phyloP scores from a whole-genome alignment of 2,329 filamentous ascomycete species.

The Colletotrichum phormii region DNA sequence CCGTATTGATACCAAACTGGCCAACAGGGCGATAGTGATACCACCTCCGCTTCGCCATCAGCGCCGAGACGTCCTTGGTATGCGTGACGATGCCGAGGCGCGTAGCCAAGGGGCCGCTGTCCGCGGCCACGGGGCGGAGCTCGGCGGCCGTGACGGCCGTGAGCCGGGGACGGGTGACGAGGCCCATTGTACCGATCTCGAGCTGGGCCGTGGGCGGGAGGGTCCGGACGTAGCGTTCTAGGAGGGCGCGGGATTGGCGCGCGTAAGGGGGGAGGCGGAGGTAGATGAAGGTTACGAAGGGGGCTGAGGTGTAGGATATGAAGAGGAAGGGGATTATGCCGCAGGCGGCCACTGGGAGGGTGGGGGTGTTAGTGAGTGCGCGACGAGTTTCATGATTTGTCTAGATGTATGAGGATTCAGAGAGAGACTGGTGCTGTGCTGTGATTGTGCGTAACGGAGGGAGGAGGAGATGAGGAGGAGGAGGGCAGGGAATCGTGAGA shows the following conservation, averaged over 20 bases:
- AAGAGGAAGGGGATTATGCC: slow-evolving; percentile 74
- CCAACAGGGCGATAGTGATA: slow-evolving; percentile 53
- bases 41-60: slow-evolving; percentile 51
- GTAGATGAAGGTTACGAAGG: slow-evolving; percentile 80
- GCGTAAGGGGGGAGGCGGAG: slow-evolving; percentile 75
- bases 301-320: slow-evolving; percentile 72
- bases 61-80: slow-evolving; percentile 48
- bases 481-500: not conserved
- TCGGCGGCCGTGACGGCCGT: slow-evolving; percentile 55
- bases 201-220: slow-evolving; percentile 59
- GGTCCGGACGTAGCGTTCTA: slow-evolving; percentile 63
- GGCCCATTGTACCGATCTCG: slow-evolving; percentile 66
- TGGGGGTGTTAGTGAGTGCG: slow-evolving; percentile 8
- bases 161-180: slow-evolving; percentile 65
- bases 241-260: slow-evolving; percentile 66
- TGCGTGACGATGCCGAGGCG: slow-evolving; percentile 56
- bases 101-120: slow-evolving; percentile 22
- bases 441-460: not conserved
- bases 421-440: not conserved
- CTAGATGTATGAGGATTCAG: not conserved
- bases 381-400: not conserved
- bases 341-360: slow-evolving; percentile 63
- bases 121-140: slow-evolving; percentile 42
- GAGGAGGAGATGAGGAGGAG: not conserved
- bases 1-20: slow-evolving; percentile 50